A percentile compares a stretch with the other conserved stretches of the same genome.
Conservation (phyloP, 129 eudicot genomes). For the Centrapalus pauciflorus region DNA sequence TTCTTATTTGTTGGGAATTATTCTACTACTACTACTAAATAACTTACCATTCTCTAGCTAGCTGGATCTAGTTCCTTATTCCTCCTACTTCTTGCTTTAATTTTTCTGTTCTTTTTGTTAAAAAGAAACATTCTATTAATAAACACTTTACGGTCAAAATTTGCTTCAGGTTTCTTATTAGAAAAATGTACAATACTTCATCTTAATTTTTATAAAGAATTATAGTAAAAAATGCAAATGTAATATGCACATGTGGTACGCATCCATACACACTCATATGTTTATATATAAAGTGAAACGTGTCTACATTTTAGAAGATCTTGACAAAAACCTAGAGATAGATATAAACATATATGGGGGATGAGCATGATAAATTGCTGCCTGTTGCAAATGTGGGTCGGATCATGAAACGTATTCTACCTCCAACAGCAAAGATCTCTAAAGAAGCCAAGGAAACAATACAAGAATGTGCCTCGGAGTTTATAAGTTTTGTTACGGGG, state of each 20-base stretch:
- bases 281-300: constrained; percentile 24
- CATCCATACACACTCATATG: constrained; percentile 12
- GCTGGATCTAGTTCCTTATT: background rate
- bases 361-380: constrained; percentile 45
- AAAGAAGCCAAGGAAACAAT: constrained; percentile 63
- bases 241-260: constrained; percentile 12
- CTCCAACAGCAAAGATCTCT: constrained; percentile 53
- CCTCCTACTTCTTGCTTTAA: background rate
- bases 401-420: constrained; percentile 55
- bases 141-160: background rate
- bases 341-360: constrained; percentile 25
- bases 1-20: background rate
- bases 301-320: constrained; percentile 25
- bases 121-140: background rate
- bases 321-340: constrained; percentile 14
- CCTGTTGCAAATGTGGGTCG: constrained; percentile 64
- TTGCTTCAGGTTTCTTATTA: background rate
- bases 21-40: background rate
- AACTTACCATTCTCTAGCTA: background rate
- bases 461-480: constrained; percentile 69
- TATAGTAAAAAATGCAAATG: background rate
- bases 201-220: background rate
- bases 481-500: constrained; percentile 52
- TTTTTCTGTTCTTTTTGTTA: background rate
- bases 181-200: background rate